Conservation (phyloP, 225 moss, liverwort and hornwort species). For the Pseudisothecium myosuroides region DNA sequence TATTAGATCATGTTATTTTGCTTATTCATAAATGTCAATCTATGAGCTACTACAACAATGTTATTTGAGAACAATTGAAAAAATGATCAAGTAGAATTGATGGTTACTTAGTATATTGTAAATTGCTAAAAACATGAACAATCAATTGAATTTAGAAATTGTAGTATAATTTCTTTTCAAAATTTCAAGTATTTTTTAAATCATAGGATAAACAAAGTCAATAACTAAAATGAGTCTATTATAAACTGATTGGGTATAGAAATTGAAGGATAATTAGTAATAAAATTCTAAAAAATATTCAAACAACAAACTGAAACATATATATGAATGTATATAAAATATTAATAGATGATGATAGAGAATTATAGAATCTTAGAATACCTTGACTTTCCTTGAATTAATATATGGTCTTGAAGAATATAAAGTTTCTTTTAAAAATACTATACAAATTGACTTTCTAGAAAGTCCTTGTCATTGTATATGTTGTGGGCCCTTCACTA, state of each 20-base stretch:
- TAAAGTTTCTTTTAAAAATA: background rate
- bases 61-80: background rate
- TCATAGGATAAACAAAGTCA: too few relatives aligned
- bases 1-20: background rate
- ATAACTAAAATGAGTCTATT: background rate
- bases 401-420: accelerated
- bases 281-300: background rate
- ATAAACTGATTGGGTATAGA: accelerated
- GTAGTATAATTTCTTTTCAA: background rate
- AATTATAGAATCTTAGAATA: background rate
- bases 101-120: background rate
- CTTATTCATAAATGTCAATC: background rate
- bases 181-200: background rate
- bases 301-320: background rate
- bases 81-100: background rate
- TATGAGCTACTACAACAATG: accelerated
- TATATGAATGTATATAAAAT: background rate
- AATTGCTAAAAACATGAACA: background rate
- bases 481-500: background rate
- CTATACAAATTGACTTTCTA: background rate
- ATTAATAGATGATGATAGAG: background rate
- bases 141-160: background rate
- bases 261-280: background rate
- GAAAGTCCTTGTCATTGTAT: background rate
- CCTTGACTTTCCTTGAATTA: background rate